phyloP scores from a whole-genome alignment of 177 flowering plant genomes.

The Vitis hybrid region DNA sequence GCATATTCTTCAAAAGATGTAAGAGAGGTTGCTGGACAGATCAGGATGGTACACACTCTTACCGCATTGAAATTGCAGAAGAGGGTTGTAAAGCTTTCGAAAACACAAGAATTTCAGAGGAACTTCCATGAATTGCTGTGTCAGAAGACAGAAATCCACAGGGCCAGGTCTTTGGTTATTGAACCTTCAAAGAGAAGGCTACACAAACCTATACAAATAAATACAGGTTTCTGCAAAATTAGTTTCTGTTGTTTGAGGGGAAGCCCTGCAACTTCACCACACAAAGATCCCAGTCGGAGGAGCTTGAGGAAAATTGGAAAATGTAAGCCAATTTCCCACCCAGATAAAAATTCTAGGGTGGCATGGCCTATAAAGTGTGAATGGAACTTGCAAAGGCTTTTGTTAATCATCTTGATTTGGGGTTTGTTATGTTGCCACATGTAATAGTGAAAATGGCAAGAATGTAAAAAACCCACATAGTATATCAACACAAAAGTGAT shows the following conservation, averaged over 20 bases:
- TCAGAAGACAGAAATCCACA: neutral
- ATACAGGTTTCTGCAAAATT: neutral
- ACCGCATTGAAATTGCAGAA: conserved; percentile 14
- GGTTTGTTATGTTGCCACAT: too few relatives aligned
- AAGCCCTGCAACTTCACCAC: conserved; percentile 7
- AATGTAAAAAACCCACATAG: too few relatives aligned
- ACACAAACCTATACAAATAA: neutral
- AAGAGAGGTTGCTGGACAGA: conserved; percentile 13
- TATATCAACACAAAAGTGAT: too few relatives aligned
- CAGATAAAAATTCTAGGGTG: too few relatives aligned
- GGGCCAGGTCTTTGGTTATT: too few relatives aligned
- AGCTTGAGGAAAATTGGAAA: neutral
- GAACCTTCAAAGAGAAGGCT: neutral
- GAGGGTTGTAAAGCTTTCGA: neutral
- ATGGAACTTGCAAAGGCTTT: too few relatives aligned
- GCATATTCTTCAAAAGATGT: conserved; percentile 35
- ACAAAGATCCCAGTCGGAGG: conserved; percentile 1
- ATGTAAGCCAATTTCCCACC: neutral
- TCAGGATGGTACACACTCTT: conserved; percentile 14
- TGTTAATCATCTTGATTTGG: too few relatives aligned
- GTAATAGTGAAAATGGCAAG: too few relatives aligned
- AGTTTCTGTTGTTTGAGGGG: conserved; percentile 10
- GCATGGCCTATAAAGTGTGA: too few relatives aligned
- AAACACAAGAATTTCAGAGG: conserved; percentile 12
- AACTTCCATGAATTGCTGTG: conserved; percentile 9